A percentile compares a stretch with the other conserved stretches of the same genome.
Evolutionary conservation across 2,329 filamentous ascomycete species (phyloP).

Genomic region (Xylaria multiplex): DNA sequence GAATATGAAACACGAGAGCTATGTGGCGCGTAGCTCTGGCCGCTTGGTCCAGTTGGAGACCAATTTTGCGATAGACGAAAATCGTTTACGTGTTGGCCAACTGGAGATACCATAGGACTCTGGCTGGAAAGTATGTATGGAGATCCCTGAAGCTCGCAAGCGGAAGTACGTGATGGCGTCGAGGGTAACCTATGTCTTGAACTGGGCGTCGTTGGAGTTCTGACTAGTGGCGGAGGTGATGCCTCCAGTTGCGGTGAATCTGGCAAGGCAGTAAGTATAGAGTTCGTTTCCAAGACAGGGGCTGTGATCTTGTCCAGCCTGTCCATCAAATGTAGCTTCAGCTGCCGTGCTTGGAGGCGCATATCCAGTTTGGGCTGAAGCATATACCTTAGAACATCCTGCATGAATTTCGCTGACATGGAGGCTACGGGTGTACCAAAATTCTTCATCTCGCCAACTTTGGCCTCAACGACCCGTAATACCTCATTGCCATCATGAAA

Average conservation of each 20-base stretch:
- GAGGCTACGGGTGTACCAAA: too few species aligned
- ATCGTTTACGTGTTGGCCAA: background rate
- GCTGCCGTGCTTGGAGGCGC: too few species aligned
- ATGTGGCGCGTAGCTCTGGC: background rate
- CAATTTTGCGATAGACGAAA: background rate
- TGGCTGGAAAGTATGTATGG: background rate
- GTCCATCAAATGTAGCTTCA: too few species aligned
- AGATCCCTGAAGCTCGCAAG: background rate
- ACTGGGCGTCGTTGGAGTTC: background rate
- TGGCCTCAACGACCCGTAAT: too few species aligned
- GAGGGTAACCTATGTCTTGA: conserved; percentile 1
- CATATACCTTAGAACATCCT: too few species aligned
- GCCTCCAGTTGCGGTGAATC: too few species aligned
- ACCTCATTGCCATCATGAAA: too few species aligned
- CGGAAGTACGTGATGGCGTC: background rate
- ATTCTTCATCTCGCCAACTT: too few species aligned
- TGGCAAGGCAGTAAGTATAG: background rate
- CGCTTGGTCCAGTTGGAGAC: background rate
- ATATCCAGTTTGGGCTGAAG: too few species aligned
- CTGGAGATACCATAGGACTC: background rate
- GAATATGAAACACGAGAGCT: background rate
- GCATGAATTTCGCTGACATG: too few species aligned
- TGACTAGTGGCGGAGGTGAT: background rate
- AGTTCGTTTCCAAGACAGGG: too few species aligned
- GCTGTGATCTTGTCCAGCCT: too few species aligned